Evolutionary conservation across 345 rosid species (phyloP).

Genomic region (Brassica nigra): DNA sequence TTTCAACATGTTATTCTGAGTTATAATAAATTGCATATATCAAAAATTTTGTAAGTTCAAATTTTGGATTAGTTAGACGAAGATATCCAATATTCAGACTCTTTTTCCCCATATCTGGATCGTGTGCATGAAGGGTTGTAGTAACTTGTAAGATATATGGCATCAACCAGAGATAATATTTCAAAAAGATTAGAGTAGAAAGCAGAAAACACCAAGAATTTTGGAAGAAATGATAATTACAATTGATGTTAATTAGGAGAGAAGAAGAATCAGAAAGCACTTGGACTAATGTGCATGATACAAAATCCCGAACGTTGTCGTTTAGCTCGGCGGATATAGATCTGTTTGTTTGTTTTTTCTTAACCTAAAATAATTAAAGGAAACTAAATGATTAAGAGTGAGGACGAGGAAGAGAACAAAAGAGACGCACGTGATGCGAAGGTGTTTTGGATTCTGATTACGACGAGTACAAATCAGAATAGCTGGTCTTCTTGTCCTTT

Average conservation of each 20-base stretch:
- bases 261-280: conserved; percentile 6
- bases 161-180: conserved; percentile 11
- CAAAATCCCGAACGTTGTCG: conserved; percentile 28
- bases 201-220: neutral
- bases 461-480: conserved; percentile 13
- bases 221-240: neutral
- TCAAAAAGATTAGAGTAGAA: neutral
- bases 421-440: conserved; percentile 33
- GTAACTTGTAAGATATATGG: conserved; percentile 6
- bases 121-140: conserved; percentile 11
- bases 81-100: neutral
- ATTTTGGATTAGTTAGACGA: neutral
- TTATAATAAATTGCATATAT: neutral
- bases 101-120: neutral
- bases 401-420: conserved; percentile 28
- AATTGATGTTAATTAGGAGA: neutral
- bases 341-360: conserved; percentile 30
- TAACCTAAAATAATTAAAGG: conserved; percentile 12
- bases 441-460: conserved; percentile 36
- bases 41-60: neutral
- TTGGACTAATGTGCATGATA: conserved; percentile 30
- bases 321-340: conserved; percentile 14
- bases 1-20: neutral
- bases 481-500: conserved; percentile 31
- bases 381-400: conserved; percentile 8